Base-by-base conservation (phyloP, 495 filamentous ascomycete genomes). In the Hypoxylon intermedium region DNA sequence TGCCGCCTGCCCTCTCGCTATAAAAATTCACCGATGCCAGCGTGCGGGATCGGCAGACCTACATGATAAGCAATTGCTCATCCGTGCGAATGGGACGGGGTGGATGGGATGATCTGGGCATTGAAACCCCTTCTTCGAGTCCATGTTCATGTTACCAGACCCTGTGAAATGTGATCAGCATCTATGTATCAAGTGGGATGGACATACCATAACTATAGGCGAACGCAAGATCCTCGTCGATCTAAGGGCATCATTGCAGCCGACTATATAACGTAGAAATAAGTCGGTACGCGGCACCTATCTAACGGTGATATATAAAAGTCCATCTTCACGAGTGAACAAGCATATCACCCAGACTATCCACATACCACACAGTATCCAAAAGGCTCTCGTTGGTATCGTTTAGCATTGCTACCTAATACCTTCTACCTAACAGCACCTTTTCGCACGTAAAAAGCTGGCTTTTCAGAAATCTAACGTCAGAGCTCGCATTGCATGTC, bases 21-120 rank as follows among this genome's bases (percentile, higher is more conserved):
- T 13, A 36, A 36, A 36, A 36, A 13, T 38, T 38, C 13, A 18
- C 36, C 36, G 36, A 38, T 38, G 36, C 15, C 50, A 38, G 20
- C 38, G 49, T 20, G 30, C 13, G 23, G 3, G 44, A 24, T 51
- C 42, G 49, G 51, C 58, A 61, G 48, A 28, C 41, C 4, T 41
- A 15, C 36, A 16, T 38, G 3, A 16, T 38, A 38, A 5, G n/a
- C 15, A 19, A 13, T 13, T 33, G 16, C 23, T 28, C 47, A 47
- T 41, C 59, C 59, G 59, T 63, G n/a, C 59, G 45, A 57, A 63
- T 63, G 41, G 41, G 47, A 53, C 28, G 42, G 34, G 33, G 44
- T 43, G 36, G 36, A 49, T 43, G 36, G 36, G 36, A 16, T 6
- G 36, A 38, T 16, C 15, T 15, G 36, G 36, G 36, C 36, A 38